Evolutionary conservation across 2,329 filamentous ascomycete species (phyloP).

Genomic region (Talaromyces sp.): DNA sequence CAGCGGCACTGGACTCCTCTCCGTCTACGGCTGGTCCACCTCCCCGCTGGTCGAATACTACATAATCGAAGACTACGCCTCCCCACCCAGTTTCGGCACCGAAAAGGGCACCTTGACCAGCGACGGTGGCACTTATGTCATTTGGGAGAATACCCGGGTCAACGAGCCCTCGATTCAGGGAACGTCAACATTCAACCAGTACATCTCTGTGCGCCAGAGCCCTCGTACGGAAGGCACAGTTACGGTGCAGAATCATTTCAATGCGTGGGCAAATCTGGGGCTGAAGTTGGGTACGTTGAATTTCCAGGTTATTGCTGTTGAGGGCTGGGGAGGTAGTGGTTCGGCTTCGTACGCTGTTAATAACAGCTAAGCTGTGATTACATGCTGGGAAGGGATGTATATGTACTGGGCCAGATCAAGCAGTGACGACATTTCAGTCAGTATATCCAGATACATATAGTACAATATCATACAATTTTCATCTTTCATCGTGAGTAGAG

Average conservation of each 20-base stretch:
- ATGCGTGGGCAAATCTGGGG: slow-evolving; percentile 34
- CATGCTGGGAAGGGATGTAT: neutral
- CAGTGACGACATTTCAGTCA: neutral
- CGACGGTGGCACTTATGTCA: slow-evolving; percentile 38
- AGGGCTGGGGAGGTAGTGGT: slow-evolving; percentile 25
- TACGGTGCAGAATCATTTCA: slow-evolving; percentile 38
- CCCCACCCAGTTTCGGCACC: slow-evolving; percentile 29
- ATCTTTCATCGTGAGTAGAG: neutral
- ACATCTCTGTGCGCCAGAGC: slow-evolving; percentile 39
- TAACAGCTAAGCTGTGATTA: neutral
- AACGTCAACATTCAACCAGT: slow-evolving; percentile 43
- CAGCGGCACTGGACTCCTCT: slow-evolving; percentile 33
- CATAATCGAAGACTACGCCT: slow-evolving; percentile 36
- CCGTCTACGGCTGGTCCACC: slow-evolving; percentile 44
- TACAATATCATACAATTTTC: neutral
- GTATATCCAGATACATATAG: neutral
- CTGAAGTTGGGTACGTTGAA: slow-evolving; percentile 35
- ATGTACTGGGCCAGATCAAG: neutral
- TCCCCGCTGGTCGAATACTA: slow-evolving; percentile 38
- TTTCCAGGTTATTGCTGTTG: slow-evolving; percentile 44
- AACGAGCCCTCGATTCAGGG: slow-evolving; percentile 42
- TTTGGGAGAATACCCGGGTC: slow-evolving; percentile 36
- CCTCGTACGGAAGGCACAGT: slow-evolving; percentile 37
- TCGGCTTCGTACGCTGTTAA: slow-evolving; percentile 12
- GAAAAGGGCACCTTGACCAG: slow-evolving; percentile 34